A percentile compares a stretch with the other conserved stretches of the same genome.
Evolutionary conservation across 495 filamentous ascomycete species (phyloP).

Genomic region (Xylona heveae): DNA sequence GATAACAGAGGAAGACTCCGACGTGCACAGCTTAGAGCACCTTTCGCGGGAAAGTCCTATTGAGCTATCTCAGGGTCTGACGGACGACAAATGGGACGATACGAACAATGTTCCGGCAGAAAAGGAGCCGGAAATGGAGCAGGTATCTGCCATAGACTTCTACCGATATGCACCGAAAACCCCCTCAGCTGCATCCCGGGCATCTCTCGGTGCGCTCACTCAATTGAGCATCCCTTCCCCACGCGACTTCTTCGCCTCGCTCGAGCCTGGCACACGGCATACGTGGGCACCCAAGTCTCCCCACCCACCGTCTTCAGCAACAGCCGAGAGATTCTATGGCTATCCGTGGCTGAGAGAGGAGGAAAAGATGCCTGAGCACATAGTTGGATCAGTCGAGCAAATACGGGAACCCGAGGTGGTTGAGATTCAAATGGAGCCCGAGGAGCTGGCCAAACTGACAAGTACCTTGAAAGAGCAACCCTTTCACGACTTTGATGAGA

Average conservation of each 20-base stretch:
- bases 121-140: too few relatives aligned
- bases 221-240: constrained; percentile 71
- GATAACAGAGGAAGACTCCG: too few relatives aligned
- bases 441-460: constrained; percentile 34
- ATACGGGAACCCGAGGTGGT: constrained; percentile 34
- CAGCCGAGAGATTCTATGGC: constrained; percentile 68
- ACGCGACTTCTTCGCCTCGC: constrained; percentile 72
- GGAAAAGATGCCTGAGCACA: too few relatives aligned
- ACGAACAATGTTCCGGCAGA: too few relatives aligned
- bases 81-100: too few relatives aligned
- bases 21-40: too few relatives aligned
- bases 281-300: constrained; percentile 41
- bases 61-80: too few relatives aligned
- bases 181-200: too few relatives aligned
- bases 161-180: too few relatives aligned
- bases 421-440: constrained; percentile 21
- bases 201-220: too few relatives aligned
- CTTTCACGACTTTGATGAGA: constrained; percentile 24
- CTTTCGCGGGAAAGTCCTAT: too few relatives aligned
- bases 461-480: constrained; percentile 32
- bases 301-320: constrained; percentile 46
- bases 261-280: constrained; percentile 46
- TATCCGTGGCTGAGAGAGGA: constrained; percentile 41
- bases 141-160: too few relatives aligned
- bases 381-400: constrained; percentile 40